Percentiles rank a stretch among this genome's conserved stretches.
Conservation (phyloP, 139 green algal species). For the Spirogloea muscicola region DNA sequence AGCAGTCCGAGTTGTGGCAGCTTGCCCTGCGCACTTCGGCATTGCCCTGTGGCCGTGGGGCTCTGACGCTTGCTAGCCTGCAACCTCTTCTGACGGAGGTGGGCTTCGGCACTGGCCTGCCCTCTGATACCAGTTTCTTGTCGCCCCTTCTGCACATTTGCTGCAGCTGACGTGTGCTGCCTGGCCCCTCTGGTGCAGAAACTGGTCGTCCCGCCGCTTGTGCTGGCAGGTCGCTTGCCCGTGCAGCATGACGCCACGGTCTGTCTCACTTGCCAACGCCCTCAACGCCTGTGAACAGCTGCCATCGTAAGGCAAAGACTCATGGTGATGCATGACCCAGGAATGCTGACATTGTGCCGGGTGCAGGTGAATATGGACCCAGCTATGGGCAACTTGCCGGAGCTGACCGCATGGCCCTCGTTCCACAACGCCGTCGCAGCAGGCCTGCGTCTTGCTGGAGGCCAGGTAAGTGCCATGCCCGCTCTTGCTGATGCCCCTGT, state of each 20-base stretch:
- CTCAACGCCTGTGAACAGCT: too few species aligned
- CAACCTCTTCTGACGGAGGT: conserved; percentile 68
- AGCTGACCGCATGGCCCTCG: conserved; percentile 76
- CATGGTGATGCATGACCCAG: too few species aligned
- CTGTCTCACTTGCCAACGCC: conserved; percentile 46
- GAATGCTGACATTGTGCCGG: too few species aligned
- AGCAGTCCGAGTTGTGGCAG: conserved; percentile 59
- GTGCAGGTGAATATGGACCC: conserved; percentile 32
- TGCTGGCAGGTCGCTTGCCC: conserved; percentile 65
- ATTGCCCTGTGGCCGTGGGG: conserved; percentile 72
- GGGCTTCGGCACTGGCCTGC: background rate
- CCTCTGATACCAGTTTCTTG: background rate
- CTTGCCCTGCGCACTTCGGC: conserved; percentile 73
- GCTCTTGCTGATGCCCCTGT: background rate
- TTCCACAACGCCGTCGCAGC: conserved; percentile 94
- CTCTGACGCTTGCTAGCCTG: conserved; percentile 68
- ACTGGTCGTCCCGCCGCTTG: conserved; percentile 67
- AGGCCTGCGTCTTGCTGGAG: conserved; percentile 62
- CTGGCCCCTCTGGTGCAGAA: conserved; percentile 21
- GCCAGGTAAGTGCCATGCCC: conserved; percentile 1
- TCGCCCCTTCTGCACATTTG: background rate
- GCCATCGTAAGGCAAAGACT: too few species aligned
- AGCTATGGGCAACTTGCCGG: conserved; percentile 5
- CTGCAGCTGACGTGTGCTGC: background rate
- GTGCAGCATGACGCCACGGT: conserved; percentile 66